These are phyloP conservation scores for Linnemannia hyalina DNA, from an alignment of 192 early-diverging fungal genomes.

Conservation along the genomic window DNA sequence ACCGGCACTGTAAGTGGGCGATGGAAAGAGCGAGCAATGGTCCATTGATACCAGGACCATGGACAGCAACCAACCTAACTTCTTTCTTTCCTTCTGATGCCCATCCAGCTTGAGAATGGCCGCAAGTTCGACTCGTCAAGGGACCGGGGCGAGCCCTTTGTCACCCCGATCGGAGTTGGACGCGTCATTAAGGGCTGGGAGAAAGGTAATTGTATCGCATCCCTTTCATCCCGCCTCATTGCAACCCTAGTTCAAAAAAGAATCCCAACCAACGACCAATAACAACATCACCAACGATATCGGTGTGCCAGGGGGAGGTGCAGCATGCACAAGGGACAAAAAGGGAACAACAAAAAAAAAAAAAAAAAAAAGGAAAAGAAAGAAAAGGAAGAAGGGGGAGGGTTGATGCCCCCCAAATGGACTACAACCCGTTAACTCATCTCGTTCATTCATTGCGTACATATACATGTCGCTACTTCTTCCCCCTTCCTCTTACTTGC, in stretches of 20 bases:
- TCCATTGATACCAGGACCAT: background rate
- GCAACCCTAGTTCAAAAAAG: background rate
- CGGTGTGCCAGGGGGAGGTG: background rate
- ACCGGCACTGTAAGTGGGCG: conserved; percentile 32
- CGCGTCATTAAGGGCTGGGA: conserved; percentile 88
- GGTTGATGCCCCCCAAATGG: background rate
- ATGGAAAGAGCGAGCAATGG: background rate
- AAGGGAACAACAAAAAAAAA: background rate
- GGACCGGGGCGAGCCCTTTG: conserved; percentile 89
- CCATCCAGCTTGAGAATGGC: conserved; percentile 72
- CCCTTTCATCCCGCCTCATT: background rate
- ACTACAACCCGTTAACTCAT: background rate
- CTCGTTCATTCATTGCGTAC: background rate
- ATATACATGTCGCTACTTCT: background rate
- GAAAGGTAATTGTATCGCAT: conserved; percentile 50
- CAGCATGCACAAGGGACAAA: background rate
- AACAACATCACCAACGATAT: background rate
- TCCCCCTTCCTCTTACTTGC: background rate
- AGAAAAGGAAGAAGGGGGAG: background rate
- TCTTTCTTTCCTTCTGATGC: background rate
- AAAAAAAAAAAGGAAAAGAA: background rate
- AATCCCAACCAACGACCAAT: background rate
- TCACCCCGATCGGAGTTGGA: conserved; percentile 90
- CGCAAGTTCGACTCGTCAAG: conserved; percentile 89
- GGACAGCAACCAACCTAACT: background rate